Evolutionary conservation across 2,329 filamentous ascomycete species (phyloP).

Genomic region (Penicillium sp.): DNA sequence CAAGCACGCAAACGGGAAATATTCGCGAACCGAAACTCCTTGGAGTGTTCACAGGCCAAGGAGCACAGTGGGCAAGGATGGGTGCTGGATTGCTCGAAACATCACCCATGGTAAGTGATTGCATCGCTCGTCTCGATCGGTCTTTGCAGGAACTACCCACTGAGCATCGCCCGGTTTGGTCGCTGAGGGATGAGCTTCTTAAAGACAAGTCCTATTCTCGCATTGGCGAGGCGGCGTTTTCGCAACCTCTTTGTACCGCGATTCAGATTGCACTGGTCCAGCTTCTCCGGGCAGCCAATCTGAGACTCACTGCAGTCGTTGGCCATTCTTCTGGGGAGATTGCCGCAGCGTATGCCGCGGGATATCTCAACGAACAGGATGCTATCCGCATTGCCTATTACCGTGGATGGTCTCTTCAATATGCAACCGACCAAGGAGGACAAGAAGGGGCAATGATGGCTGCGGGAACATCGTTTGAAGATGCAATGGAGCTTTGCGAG

Average conservation of each 20-base stretch:
- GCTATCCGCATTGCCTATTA: slow-evolving; percentile 49
- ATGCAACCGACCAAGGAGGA: slow-evolving; percentile 9
- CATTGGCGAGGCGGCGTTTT: slow-evolving; percentile 20
- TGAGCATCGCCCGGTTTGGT: slow-evolving; percentile 22
- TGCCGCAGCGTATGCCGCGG: slow-evolving; percentile 50
- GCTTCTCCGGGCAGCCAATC: slow-evolving; percentile 27
- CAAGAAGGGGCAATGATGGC: slow-evolving; percentile 50
- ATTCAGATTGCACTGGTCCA: slow-evolving; percentile 29
- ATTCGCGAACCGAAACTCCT: slow-evolving; percentile 12
- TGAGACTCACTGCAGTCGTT: slow-evolving; percentile 38
- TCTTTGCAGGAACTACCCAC: slow-evolving; percentile 19
- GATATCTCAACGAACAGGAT: slow-evolving; percentile 39
- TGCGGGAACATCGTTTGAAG: slow-evolving; percentile 37
- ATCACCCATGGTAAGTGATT: slow-evolving; percentile 8
- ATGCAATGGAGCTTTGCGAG: slow-evolving; percentile 32
- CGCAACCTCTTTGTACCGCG: slow-evolving; percentile 24
- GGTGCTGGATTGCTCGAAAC: slow-evolving; percentile 17
- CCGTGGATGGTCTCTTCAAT: slow-evolving; percentile 37
- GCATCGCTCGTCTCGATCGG: slow-evolving; percentile 14
- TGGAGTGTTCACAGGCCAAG: slow-evolving; percentile 31
- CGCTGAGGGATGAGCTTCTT: slow-evolving; percentile 16
- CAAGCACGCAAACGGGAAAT: slow-evolving; percentile 4
- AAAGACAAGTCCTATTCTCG: slow-evolving; percentile 12
- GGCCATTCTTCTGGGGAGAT: slow-evolving; percentile 54
- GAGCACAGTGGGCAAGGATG: slow-evolving; percentile 33